Evolutionary conservation across 768 basidiomycete species (phyloP), one percentile per base, ranked within the genome.

Genomic region (Suillus clintonianus): DNA sequence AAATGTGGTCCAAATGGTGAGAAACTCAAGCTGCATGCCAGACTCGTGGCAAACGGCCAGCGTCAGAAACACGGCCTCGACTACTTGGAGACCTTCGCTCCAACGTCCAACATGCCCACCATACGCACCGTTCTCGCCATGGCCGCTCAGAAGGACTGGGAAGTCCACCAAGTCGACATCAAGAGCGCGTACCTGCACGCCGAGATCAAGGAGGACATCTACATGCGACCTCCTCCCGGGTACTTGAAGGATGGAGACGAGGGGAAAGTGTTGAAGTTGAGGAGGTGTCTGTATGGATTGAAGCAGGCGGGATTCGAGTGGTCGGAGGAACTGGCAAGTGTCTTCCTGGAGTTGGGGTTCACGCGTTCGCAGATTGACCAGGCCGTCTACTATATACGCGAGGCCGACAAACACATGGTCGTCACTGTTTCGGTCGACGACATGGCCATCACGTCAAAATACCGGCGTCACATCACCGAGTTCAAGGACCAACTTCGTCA

Each of bases 261-360:
- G 27, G 61, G 72, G 17, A 69, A 74, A 62, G 64, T 69, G 71
- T 22, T 71, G 71, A 63, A 58, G 60, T 10, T 68, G 78, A 1
- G 48, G 62, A 0, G 65, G 68, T 22, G 68, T 71, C 62, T 83
- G 10, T 83, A 83, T 61, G 77, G 83, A 0, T 71, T 82, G 6
- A 77, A 76, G 22, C 79, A 80, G 61, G 69, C 73, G 3, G 75
- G 70, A 11, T 57, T 67, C 14, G 55, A 72, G 43, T 81, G 79
- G 79, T 74, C 75, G 43, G 15, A 72, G 58, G 55, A 55, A 32
- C 42, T 62, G 19, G 54, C 39, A 14, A 36, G n/a, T 17, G 34
- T 50, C 2, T 47, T 62, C 41, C 4, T 19, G 14, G 32, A 64
- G 19, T 24, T 64, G 7, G 55, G 62, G 13, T 60, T 64, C 50